Evolutionary conservation across 2,329 filamentous ascomycete genomes (phyloP), one percentile per base, ranked within the genome.

Genomic region (Aspergillus quadrilineatus): DNA sequence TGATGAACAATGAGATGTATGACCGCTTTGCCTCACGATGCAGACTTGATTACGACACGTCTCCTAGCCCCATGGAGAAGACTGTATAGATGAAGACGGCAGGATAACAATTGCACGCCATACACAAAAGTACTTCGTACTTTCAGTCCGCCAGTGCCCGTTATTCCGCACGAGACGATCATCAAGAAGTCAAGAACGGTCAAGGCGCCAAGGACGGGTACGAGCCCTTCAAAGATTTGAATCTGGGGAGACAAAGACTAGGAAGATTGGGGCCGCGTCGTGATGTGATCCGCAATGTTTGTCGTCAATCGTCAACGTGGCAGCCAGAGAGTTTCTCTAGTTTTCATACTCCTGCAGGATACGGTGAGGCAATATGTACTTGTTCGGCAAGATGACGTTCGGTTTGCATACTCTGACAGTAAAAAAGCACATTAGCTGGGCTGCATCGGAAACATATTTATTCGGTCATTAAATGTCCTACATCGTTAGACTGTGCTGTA

Each of bases 1-100:
- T 6, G 12, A n/a, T 39, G 36, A n/a, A 14, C 12, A n/a, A n/a
- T 39, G 36, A 14, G 14, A 14, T 60, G 57, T 57, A 55, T 62
- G 55, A 58, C 47, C 55, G 50, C 28, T 30, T 34, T 30, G 30
- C 14, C 44, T 44, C 44, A 30, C 26, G 15, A 17, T 43, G 36
- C 52, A 41, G 50, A 55, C 4, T 36, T 30, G 36, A 39, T n/a
- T 15, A 28, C 36, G 14, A 39, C 36, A 3, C 14, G 3, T 14
- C 10, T 4, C 36, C 14, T 14, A 2, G 6, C 10, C 36, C 36
- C 36, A 39, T 39, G 6, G 36, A 39, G 14, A n/a, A 6, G 9
- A 39, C 14, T n/a, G 26, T 6, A 28, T 28, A 28, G 26, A 28
- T 28, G 26, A 28, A 28, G 5, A 28, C 26, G 26, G 26, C 26